These are phyloP conservation scores for Combretum micranthum DNA, from an alignment of 345 rosid genomes.

Conservation along the genomic window DNA sequence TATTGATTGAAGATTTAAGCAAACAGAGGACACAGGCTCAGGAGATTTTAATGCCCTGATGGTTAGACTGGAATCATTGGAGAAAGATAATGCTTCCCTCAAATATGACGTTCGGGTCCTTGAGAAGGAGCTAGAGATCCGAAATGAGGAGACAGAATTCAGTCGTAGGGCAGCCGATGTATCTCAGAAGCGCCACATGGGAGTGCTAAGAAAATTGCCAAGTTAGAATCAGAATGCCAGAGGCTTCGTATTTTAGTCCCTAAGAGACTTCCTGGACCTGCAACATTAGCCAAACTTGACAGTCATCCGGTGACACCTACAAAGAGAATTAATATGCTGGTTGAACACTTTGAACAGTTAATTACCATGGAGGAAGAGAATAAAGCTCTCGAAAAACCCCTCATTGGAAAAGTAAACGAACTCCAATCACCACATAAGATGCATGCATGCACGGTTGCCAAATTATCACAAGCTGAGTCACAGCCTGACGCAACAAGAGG, in stretches of 20 bases:
- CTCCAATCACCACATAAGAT: constrained; percentile 62
- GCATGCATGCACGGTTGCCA: constrained; percentile 58
- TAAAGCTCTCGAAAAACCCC: constrained; percentile 62
- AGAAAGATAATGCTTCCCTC: constrained; percentile 66
- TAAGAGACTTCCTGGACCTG: constrained; percentile 84
- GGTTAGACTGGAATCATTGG: constrained; percentile 55
- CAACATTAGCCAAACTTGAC: constrained; percentile 49
- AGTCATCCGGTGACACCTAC: constrained; percentile 21
- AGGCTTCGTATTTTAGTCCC: constrained; percentile 70
- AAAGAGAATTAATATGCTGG: constrained; percentile 37
- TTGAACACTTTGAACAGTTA: constrained; percentile 70
- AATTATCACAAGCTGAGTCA: constrained; percentile 53
- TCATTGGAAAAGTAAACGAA: constrained; percentile 55
- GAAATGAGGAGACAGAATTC: constrained; percentile 90
- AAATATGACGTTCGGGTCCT: constrained; percentile 74
- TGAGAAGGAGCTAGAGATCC: constrained; percentile 87
- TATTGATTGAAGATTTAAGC: constrained; percentile 46
- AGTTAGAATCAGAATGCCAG: constrained; percentile 88
- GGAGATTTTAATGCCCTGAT: constrained; percentile 44
- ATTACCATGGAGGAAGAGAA: constrained; percentile 75
- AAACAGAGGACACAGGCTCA: constrained; percentile 48
- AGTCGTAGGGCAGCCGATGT: constrained; percentile 58
- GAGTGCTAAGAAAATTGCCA: constrained; percentile 75
- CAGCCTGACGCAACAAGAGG: constrained; percentile 46
- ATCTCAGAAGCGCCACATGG: constrained; percentile 72